A percentile compares a stretch with the other conserved stretches of the same genome.
Evolutionary conservation across 345 rosid genomes (phyloP).

Genomic region (Brassica cretica): DNA sequence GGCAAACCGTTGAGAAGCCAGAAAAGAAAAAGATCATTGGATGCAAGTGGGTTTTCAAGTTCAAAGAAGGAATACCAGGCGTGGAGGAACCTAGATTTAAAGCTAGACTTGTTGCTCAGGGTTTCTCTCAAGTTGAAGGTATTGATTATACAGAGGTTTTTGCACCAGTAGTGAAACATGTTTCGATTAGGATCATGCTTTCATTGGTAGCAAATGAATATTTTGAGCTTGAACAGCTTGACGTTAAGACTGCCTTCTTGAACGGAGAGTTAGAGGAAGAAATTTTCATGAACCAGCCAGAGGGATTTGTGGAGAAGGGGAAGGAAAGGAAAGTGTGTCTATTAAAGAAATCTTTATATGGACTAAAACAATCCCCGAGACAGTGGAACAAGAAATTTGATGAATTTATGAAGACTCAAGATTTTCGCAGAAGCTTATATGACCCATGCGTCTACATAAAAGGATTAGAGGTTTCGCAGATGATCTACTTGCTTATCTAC

Average conservation of each 20-base stretch:
- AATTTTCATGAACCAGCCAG: background rate
- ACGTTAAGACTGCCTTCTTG: background rate
- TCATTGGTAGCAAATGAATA: background rate
- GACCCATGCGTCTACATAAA: background rate
- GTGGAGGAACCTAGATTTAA: background rate
- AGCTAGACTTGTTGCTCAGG: background rate
- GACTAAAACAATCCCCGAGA: background rate
- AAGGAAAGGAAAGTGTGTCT: background rate
- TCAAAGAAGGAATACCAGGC: too few species aligned
- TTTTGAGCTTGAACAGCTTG: background rate
- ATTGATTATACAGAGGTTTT: background rate
- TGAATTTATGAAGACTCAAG: background rate
- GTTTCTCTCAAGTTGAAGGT: background rate
- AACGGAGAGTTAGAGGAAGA: background rate
- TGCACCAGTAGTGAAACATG: background rate
- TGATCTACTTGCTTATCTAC: background rate
- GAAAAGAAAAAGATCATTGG: too few species aligned
- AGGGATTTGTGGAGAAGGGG: background rate
- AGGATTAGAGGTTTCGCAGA: background rate
- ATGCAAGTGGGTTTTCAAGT: too few species aligned
- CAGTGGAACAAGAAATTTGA: background rate
- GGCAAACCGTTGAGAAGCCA: too few species aligned
- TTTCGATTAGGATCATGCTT: background rate
- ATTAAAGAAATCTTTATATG: background rate
- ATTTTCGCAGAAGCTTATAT: background rate